These are phyloP conservation scores for Ogataea thermomethanolica DNA, from an alignment of 805 yeast genomes.

Conservation along the genomic window DNA sequence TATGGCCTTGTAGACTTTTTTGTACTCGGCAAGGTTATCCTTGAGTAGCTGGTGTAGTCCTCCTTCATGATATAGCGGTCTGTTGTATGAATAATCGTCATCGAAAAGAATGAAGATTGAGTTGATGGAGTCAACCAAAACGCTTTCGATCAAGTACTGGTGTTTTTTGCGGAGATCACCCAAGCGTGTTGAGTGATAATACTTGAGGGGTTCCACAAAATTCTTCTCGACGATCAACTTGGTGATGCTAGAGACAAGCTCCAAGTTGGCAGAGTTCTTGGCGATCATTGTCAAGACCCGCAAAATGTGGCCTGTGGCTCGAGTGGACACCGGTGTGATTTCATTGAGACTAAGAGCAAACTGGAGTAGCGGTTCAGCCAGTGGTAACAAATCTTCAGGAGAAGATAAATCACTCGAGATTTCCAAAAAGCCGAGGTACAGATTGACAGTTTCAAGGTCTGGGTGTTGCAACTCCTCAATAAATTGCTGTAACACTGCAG, in stretches of 20 bases:
- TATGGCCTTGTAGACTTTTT: conserved; percentile 53
- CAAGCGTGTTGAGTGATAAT: conserved; percentile 12
- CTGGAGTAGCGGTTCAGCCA: conserved; percentile 3
- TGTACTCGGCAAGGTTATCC: conserved; percentile 44
- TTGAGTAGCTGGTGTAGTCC: conserved; percentile 43
- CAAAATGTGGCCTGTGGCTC: conserved; percentile 20
- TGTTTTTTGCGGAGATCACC: conserved; percentile 26
- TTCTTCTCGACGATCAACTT: conserved; percentile 27
- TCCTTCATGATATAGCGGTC: conserved; percentile 57
- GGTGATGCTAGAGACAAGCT: conserved; percentile 18
- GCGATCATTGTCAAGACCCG: conserved; percentile 28
- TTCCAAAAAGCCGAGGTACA: conserved; percentile 18
- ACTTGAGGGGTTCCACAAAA: conserved; percentile 18
- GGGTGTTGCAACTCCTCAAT: conserved; percentile 2
- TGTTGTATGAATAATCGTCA: conserved; percentile 71
- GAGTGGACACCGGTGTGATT: conserved; percentile 12
- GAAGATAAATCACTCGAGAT: conserved; percentile 13
- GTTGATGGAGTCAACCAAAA: conserved; percentile 56
- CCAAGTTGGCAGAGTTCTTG: conserved; percentile 18
- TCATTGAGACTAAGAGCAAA: conserved; percentile 6
- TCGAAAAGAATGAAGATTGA: conserved; percentile 74
- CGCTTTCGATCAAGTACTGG: conserved; percentile 25
- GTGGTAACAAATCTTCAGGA: conserved; percentile 2
- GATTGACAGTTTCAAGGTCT: conserved; percentile 17
- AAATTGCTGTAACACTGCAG: conserved; percentile 9